phyloP scores from a whole-genome alignment of 1,284 basidiomycete species.

The Entoloma clypeatum region DNA sequence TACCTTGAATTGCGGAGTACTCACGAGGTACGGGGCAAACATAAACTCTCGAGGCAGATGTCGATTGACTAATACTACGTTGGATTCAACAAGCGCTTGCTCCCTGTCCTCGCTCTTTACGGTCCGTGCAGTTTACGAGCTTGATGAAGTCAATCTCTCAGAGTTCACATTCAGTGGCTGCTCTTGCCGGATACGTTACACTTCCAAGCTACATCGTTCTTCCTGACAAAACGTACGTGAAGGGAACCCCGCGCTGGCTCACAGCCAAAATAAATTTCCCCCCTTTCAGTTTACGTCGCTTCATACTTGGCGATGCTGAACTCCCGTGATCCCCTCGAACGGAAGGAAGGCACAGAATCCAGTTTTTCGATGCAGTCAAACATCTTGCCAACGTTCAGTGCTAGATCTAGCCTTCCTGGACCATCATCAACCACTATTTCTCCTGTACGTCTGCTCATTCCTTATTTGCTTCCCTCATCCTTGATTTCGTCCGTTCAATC shows the following conservation, averaged over 20 bases:
- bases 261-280: neutral
- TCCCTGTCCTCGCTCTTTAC: conserved; percentile 23
- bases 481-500: no score
- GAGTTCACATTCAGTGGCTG: conserved; percentile 14
- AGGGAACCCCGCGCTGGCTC: neutral
- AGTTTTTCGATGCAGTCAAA: no score
- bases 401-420: no score
- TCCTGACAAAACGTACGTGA: conserved; percentile 23
- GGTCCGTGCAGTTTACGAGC: conserved; percentile 11
- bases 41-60: neutral
- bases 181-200: conserved; percentile 23
- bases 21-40: conserved; percentile 21
- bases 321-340: no score
- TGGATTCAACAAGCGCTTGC: conserved; percentile 18
- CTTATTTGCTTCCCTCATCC: no score
- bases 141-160: neutral
- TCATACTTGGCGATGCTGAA: no score
- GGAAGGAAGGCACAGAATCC: no score
- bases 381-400: no score
- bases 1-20: no score
- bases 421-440: no score
- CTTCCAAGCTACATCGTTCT: conserved; percentile 24
- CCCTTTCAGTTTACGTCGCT: no score
- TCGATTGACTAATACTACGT: neutral
- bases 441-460: no score